Conservation (phyloP, 352 stramenopile species). For the Blastocystis sp. region DNA sequence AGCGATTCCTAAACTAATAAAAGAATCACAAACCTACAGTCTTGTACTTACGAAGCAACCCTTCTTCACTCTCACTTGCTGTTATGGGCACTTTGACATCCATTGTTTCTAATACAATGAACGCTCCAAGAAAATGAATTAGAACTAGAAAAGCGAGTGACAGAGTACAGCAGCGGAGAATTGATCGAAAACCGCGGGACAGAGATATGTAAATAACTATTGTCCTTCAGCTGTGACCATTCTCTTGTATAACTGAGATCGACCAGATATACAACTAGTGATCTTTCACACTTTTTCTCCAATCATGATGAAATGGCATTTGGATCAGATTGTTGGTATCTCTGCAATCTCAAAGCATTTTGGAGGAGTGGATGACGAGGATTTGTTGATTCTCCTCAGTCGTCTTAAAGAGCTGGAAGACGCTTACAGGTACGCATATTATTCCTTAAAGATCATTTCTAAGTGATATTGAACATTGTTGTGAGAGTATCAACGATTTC, state of each 20-base stretch:
- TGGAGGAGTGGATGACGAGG: background rate
- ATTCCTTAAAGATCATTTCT: background rate
- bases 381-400: background rate
- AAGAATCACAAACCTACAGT: background rate
- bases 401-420: constrained; percentile 27
- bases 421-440: background rate
- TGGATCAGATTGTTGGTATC: constrained; percentile 18
- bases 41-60: constrained; percentile 18
- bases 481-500: constrained; percentile 14
- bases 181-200: background rate
- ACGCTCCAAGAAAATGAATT: background rate
- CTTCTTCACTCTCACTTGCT: background rate
- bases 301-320: constrained; percentile 54
- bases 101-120: background rate
- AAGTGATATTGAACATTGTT: constrained; percentile 60
- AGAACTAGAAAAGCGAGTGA: background rate
- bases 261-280: too few relatives aligned
- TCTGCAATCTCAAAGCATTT: constrained; percentile 42
- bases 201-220: background rate
- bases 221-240: too few relatives aligned
- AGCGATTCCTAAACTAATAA: constrained; percentile 13
- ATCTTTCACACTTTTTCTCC: background rate
- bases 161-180: background rate
- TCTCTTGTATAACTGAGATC: too few relatives aligned
- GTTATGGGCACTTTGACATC: background rate